These are phyloP conservation scores for Neophaeococcomyces mojaviensis DNA, from an alignment of 2,329 filamentous ascomycete species.

Conservation along the genomic window DNA sequence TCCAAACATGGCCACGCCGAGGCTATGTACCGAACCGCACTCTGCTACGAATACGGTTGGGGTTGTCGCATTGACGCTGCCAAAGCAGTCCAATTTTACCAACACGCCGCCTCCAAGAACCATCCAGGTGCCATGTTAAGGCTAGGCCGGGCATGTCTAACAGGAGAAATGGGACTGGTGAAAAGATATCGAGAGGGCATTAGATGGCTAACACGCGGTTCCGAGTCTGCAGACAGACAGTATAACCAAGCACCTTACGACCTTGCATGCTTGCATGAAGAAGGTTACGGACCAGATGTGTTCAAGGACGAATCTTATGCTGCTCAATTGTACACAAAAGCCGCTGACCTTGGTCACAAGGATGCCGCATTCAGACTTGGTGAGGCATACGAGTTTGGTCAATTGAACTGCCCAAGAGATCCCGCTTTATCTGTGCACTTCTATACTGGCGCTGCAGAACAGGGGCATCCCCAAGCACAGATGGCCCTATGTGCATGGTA, in stretches of 20 bases:
- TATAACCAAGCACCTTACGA: constrained; percentile 93
- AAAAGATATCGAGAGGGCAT: constrained; percentile 84
- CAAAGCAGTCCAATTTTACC: constrained; percentile 90
- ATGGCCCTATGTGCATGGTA: constrained; percentile 99
- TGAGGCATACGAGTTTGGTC: constrained; percentile 93
- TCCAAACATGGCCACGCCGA: constrained; percentile 97
- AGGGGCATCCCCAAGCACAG: constrained; percentile 79
- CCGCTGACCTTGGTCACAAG: constrained; percentile 81
- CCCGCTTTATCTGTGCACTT: constrained; percentile 93
- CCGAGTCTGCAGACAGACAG: constrained; percentile 80
- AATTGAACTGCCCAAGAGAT: constrained; percentile 78
- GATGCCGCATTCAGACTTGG: constrained; percentile 83
- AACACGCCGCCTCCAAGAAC: constrained; percentile 81
- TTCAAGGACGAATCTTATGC: constrained; percentile 88
- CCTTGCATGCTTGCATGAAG: constrained; percentile 79
- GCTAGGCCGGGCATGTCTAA: constrained; percentile 81
- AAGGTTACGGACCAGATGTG: constrained; percentile 87
- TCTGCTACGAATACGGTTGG: constrained; percentile 99
- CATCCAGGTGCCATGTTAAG: constrained; percentile 93
- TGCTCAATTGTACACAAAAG: constrained; percentile 87
- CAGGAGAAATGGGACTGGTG: constrained; percentile 75
- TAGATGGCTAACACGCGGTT: constrained; percentile 91
- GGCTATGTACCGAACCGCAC: constrained; percentile 82
- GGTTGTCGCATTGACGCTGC: constrained; percentile 81
- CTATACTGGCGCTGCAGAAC: constrained; percentile 85